Base-by-base conservation (phyloP, 2,329 filamentous ascomycete genomes). In the Ceratocystiopsis minuta region DNA sequence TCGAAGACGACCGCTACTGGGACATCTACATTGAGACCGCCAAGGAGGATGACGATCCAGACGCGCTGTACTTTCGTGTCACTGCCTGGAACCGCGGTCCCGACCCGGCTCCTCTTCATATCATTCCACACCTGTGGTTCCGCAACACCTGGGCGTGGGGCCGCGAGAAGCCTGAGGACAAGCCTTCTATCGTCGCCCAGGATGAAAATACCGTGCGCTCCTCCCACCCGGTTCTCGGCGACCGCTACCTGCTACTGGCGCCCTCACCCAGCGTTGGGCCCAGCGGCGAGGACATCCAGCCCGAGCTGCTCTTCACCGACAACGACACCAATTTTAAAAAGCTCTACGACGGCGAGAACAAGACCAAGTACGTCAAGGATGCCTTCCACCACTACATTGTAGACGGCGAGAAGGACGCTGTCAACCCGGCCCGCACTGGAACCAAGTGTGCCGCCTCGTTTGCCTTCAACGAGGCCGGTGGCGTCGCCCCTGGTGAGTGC, bases 61-160 rank as follows among this genome's bases (percentile, higher is more conserved):
- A 96, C 24, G 85, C 95, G 62, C 66, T 96, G 13, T 67, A 93
- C 28, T 96, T 95, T 65, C 83, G 90, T 53, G 80, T 96, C 37
- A 95, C 88, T 12, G 88, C 87, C 37, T 96, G 90, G 80, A 96
- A 96, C 57, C 75, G 90, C 52, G 88, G 90, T 15, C 82, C 85
- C 7, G 84, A 95, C 41, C 76, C 84, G 14, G 88, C 90, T 14
- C 87, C 86, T 17, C 65, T 96, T 42, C 90, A 96, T 60, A 94
- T 96, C 53, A 66, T 95, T 36, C 88, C 88, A 10, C 90, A 96
- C 46, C 75, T 94, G 41, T 95, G 87, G 85, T 96, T 95, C 66
- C 77, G 88, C 49, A 96, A 96, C 59, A 95, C 87, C 3, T 96
- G 90, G 90, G 75, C 81, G 34, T 96, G 88, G 88, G 88, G 87